Evolutionary conservation across 345 rosid genomes (phyloP).

Genomic region (Heritiera littoralis): DNA sequence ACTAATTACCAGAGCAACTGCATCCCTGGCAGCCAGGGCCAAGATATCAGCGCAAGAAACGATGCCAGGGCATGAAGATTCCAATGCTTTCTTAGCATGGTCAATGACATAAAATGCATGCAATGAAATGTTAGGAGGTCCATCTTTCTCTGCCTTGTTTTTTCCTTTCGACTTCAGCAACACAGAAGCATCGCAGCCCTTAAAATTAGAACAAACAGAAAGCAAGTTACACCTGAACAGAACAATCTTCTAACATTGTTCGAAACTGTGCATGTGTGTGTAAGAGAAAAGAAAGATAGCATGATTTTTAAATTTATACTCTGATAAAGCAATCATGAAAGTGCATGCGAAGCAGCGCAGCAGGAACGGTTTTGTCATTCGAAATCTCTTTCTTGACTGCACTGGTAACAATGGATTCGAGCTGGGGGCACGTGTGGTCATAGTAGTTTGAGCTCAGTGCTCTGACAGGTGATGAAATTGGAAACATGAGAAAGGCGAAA

Average conservation of each 20-base stretch:
- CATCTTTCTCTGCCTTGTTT: slow-evolving; percentile 80
- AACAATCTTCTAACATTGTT: background rate
- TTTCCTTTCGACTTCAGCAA: slow-evolving; percentile 64
- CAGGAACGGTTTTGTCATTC: slow-evolving; percentile 75
- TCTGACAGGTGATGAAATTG: slow-evolving; percentile 32
- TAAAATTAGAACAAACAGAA: background rate
- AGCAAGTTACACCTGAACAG: background rate
- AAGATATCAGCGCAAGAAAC: slow-evolving; percentile 92
- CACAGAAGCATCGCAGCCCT: slow-evolving; percentile 95
- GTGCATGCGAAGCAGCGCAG: slow-evolving; percentile 85
- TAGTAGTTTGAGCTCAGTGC: slow-evolving; percentile 67
- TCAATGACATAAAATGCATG: slow-evolving; percentile 89
- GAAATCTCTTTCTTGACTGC: slow-evolving; percentile 63
- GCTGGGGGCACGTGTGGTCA: slow-evolving; percentile 56
- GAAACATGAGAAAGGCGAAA: slow-evolving; percentile 28
- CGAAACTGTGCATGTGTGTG: background rate
- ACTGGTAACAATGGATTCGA: slow-evolving; percentile 49
- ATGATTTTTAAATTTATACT: slow-evolving; percentile 27
- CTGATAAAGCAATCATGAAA: slow-evolving; percentile 85
- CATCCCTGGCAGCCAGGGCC: slow-evolving; percentile 85
- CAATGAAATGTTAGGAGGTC: slow-evolving; percentile 84
- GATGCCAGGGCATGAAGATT: slow-evolving; percentile 70
- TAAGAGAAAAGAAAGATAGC: background rate
- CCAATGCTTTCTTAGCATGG: slow-evolving; percentile 74
- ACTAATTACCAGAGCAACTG: slow-evolving; percentile 62